Conservation (phyloP, 179 eudicot species). For the Silene vulgaris region DNA sequence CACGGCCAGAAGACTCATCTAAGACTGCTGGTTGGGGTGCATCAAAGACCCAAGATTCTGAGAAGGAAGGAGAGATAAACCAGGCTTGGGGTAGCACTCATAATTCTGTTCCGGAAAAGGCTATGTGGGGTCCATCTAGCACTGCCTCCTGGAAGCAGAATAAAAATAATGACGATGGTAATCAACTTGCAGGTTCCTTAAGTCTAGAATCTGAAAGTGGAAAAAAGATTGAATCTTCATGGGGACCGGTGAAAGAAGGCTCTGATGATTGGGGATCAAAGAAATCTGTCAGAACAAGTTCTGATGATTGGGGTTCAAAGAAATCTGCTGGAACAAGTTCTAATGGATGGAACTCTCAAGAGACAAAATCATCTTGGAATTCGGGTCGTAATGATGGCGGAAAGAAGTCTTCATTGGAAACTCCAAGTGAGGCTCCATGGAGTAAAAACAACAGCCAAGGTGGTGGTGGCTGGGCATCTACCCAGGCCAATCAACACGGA, state of each 20-base stretch:
- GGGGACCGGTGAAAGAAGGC: no score
- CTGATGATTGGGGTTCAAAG: slow-evolving; percentile 21
- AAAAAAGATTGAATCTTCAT: no score
- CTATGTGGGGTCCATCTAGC: slow-evolving; percentile 20
- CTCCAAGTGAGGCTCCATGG: slow-evolving; percentile 12
- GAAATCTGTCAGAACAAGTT: background rate
- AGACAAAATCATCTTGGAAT: slow-evolving; percentile 11
- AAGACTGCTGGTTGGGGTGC: slow-evolving; percentile 25
- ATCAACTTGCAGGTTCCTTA: no score
- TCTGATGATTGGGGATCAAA: slow-evolving; percentile 22
- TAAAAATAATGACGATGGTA: background rate
- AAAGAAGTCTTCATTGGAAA: background rate
- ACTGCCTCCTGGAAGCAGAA: slow-evolving; percentile 12
- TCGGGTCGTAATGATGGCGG: slow-evolving; percentile 5
- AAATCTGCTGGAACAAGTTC: slow-evolving; percentile 12
- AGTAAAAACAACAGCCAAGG: background rate
- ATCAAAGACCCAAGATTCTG: slow-evolving; percentile 8
- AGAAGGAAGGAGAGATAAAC: slow-evolving; percentile 7
- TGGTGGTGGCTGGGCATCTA: slow-evolving; percentile 17
- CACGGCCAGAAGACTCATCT: slow-evolving; percentile 18
- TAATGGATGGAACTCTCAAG: slow-evolving; percentile 9
- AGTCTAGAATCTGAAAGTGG: no score
- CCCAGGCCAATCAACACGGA: slow-evolving; percentile 1
- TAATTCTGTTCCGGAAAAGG: background rate
- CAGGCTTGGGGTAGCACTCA: slow-evolving; percentile 14